Conservation (phyloP, 2,329 filamentous ascomycete genomes). For the Calonectria henricotiae region DNA sequence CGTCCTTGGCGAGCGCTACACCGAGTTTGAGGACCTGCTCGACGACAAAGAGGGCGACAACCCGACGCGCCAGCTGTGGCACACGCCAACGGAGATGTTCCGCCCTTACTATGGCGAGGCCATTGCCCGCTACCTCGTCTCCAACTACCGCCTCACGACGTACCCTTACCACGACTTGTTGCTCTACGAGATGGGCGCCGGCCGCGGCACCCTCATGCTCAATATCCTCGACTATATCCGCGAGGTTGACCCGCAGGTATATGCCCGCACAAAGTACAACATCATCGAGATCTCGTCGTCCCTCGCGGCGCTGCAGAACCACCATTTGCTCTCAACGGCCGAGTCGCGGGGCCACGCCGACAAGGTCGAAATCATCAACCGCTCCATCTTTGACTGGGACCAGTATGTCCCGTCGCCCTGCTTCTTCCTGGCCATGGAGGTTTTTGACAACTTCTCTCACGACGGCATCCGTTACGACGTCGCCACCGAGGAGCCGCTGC, state of each 20-base stretch:
- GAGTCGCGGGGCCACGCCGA: constrained; percentile 82
- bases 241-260: constrained; percentile 90
- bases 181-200: constrained; percentile 99
- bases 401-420: constrained; percentile 91
- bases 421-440: constrained; percentile 98
- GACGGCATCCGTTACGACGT: constrained; percentile 94
- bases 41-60: constrained; percentile 79
- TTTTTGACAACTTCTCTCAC: constrained; percentile 98
- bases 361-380: constrained; percentile 95
- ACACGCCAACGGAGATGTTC: constrained; percentile 98
- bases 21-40: constrained; percentile 89
- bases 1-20: constrained; percentile 84
- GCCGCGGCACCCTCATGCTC: constrained; percentile 97
- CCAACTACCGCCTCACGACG: constrained; percentile 94
- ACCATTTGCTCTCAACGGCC: constrained; percentile 78
- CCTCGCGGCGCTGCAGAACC: constrained; percentile 84
- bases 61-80: constrained; percentile 92
- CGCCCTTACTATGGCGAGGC: constrained; percentile 97
- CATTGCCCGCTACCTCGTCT: constrained; percentile 94
- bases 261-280: constrained; percentile 92
- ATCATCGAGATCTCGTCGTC: constrained; percentile 95
- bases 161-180: constrained; percentile 98
- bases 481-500: constrained; percentile 84
- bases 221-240: constrained; percentile 98
- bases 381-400: constrained; percentile 95